Conservation (phyloP, 2,329 filamentous ascomycete species). For the Neocucurbitaria cava region DNA sequence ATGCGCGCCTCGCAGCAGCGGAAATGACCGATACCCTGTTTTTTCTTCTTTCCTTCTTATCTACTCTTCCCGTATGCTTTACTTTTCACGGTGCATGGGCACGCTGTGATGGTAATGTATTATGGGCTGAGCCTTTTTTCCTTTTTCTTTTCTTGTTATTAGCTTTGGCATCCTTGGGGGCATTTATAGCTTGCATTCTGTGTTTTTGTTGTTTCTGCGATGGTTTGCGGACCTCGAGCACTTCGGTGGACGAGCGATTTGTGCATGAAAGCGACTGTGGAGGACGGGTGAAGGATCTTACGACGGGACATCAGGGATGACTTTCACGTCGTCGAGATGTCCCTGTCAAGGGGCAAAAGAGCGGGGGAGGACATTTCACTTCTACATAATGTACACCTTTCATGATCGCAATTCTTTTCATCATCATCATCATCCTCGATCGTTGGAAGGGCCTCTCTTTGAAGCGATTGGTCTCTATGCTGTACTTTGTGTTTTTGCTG, state of each 20-base stretch:
- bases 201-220: slow-evolving; percentile 1
- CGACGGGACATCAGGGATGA: background rate
- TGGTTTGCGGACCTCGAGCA: background rate
- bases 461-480: too few species aligned
- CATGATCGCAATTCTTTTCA: background rate
- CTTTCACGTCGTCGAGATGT: background rate
- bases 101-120: background rate
- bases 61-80: background rate
- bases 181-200: slow-evolving; percentile 3
- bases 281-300: too few species aligned
- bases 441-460: background rate
- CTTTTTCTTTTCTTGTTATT: slow-evolving; percentile 2
- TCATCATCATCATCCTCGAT: background rate
- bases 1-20: slow-evolving; percentile 42
- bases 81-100: background rate
- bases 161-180: slow-evolving; percentile 2
- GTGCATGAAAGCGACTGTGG: background rate
- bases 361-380: slow-evolving; percentile 1
- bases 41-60: slow-evolving; percentile 30
- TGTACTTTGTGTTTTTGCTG: too few species aligned
- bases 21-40: slow-evolving; percentile 47
- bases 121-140: background rate
- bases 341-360: background rate
- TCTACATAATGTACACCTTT: slow-evolving; percentile 17
- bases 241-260: background rate